Evolutionary conservation across 768 basidiomycete species (phyloP).

Genomic region (Rhodotorula diobovata): DNA sequence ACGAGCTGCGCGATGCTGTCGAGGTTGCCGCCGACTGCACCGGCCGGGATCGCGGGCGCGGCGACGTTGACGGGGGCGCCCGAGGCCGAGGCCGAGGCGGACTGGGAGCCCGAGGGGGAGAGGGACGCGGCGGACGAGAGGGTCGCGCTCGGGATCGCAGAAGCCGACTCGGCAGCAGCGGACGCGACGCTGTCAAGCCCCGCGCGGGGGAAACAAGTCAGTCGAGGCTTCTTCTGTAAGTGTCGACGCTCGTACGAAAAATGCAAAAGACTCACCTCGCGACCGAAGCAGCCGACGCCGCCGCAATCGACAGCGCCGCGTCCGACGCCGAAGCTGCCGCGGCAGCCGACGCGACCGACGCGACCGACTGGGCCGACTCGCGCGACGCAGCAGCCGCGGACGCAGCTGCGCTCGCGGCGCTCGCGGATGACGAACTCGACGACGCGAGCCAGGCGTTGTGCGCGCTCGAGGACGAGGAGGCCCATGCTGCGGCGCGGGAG

Average conservation of each 20-base stretch:
- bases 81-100: background rate
- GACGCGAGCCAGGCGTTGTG: background rate
- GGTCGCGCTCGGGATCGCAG: slow-evolving; percentile 2
- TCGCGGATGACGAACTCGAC: background rate
- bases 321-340: background rate
- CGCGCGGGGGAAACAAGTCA: too few species aligned
- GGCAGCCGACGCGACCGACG: background rate
- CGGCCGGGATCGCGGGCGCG: background rate
- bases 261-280: background rate
- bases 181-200: background rate
- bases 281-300: background rate
- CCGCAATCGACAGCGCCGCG: background rate
- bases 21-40: slow-evolving; percentile 33
- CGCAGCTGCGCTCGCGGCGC: background rate
- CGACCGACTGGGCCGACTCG: background rate
- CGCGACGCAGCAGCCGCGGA: background rate
- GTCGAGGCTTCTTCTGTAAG: too few species aligned
- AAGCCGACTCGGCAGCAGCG: background rate
- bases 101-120: too few species aligned
- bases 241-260: background rate
- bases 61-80: background rate
- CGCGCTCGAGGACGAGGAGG: background rate
- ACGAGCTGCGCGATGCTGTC: slow-evolving; percentile 35
- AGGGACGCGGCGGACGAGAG: background rate
- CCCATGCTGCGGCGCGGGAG: background rate